Conservation (phyloP, 2,329 filamentous ascomycete genomes). For the Xylariales sp. region DNA sequence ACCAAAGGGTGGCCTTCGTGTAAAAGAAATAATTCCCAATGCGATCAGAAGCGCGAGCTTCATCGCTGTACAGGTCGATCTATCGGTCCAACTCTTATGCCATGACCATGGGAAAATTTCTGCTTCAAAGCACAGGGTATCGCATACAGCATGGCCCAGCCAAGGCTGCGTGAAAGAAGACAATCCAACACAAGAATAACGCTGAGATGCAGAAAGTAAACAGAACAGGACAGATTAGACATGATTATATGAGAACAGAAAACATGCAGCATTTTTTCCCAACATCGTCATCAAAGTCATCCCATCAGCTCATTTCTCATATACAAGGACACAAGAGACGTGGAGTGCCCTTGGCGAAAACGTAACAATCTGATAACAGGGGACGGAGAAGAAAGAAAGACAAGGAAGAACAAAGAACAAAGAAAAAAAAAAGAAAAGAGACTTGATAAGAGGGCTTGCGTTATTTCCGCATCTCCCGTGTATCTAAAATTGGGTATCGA, state of each 20-base stretch:
- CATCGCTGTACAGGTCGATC: slow-evolving; percentile 51
- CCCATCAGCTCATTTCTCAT: slow-evolving; percentile 46
- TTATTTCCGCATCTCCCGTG: slow-evolving; percentile 25
- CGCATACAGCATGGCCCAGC: slow-evolving; percentile 50
- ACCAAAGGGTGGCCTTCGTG: slow-evolving; percentile 24
- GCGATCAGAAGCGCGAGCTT: slow-evolving; percentile 54
- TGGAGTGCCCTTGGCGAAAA: slow-evolving; percentile 28
- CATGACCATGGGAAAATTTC: slow-evolving; percentile 49
- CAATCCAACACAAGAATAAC: slow-evolving; percentile 43
- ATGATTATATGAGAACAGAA: slow-evolving; percentile 34
- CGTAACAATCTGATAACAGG: slow-evolving; percentile 32
- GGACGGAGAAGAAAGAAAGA: slow-evolving; percentile 30
- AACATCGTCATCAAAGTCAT: slow-evolving; percentile 40
- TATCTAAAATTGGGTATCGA: slow-evolving; percentile 30
- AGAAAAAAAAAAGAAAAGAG: slow-evolving; percentile 36
- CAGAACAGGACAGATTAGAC: slow-evolving; percentile 38
- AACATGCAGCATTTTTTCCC: slow-evolving; percentile 21
- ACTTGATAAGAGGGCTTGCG: slow-evolving; percentile 22
- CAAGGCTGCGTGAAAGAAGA: slow-evolving; percentile 48
- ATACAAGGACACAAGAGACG: slow-evolving; percentile 45
- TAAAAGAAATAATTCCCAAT: slow-evolving; percentile 41
- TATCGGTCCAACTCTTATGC: slow-evolving; percentile 50
- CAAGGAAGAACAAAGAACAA: slow-evolving; percentile 35
- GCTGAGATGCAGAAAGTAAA: slow-evolving; percentile 39
- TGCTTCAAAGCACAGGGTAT: slow-evolving; percentile 51